phyloP scores from a whole-genome alignment of 1,284 basidiomycete species.

The Calocybe gambosa region DNA sequence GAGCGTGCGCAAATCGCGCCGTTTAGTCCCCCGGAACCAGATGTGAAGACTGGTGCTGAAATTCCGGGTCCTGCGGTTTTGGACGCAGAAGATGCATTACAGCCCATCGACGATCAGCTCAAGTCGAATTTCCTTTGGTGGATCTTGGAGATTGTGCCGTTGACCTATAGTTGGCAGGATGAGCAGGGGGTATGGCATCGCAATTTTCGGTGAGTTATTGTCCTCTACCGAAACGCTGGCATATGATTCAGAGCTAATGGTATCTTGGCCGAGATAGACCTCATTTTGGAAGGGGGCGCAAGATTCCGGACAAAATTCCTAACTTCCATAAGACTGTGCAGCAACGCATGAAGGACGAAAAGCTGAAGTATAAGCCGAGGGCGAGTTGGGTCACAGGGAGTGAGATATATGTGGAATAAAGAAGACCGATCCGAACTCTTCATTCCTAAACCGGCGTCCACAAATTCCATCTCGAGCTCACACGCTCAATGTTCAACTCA shows the following conservation, averaged over 20 bases:
- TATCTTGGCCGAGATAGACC: slow-evolving; percentile 15
- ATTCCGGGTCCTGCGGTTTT: slow-evolving; percentile 15
- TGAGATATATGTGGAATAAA: slow-evolving; percentile 43
- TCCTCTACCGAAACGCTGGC: neutral
- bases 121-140: slow-evolving; percentile 35
- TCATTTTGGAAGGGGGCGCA: slow-evolving; percentile 43
- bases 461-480: too few species aligned
- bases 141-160: slow-evolving; percentile 41
- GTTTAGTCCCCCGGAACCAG: neutral
- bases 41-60: neutral
- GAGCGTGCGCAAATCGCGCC: slow-evolving; percentile 20
- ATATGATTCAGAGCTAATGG: neutral
- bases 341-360: slow-evolving; percentile 38
- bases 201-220: slow-evolving; percentile 30
- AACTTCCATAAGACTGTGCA: slow-evolving; percentile 50
- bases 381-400: slow-evolving; percentile 41
- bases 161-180: slow-evolving; percentile 37
- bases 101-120: slow-evolving; percentile 37
- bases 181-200: slow-evolving; percentile 34
- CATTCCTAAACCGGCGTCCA: too few species aligned
- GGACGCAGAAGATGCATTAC: slow-evolving; percentile 29
- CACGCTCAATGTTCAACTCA: too few species aligned
- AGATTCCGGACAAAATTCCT: slow-evolving; percentile 34
- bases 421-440: too few species aligned
- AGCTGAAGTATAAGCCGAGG: slow-evolving; percentile 43